Percentiles rank a stretch among this genome's conserved stretches.
Evolutionary conservation across 1,284 basidiomycete species (phyloP).

Genomic region (Irpex sp.): DNA sequence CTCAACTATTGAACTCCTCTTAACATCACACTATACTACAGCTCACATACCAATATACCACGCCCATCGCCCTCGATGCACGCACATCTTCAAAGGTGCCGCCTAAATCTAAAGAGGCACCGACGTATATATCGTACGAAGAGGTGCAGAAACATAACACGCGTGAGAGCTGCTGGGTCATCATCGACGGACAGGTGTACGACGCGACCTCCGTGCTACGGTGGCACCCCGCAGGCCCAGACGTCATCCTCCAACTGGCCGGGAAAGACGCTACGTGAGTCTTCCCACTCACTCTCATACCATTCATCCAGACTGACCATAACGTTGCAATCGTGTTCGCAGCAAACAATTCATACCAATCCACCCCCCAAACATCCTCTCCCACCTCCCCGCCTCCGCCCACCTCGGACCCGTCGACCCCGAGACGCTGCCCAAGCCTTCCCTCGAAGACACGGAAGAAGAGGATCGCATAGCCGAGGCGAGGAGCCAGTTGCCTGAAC

Average conservation of each 20-base stretch:
- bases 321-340: no score
- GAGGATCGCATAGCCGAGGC: constrained; percentile 37
- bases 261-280: constrained; percentile 51
- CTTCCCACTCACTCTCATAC: background rate
- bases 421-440: constrained; percentile 30
- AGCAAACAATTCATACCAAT: constrained; percentile 33
- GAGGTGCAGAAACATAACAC: constrained; percentile 49
- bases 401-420: constrained; percentile 44
- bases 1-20: no score
- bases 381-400: constrained; percentile 24
- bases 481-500: constrained; percentile 33
- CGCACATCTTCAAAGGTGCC: background rate
- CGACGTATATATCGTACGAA: constrained; percentile 29
- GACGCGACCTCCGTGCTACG: constrained; percentile 46
- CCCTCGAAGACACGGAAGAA: constrained; percentile 32
- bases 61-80: constrained; percentile 3
- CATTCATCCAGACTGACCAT: no score
- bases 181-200: constrained; percentile 37
- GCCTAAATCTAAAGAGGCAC: background rate
- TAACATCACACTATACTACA: background rate
- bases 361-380: constrained; percentile 29
- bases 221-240: constrained; percentile 47
- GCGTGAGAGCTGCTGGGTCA: constrained; percentile 45
- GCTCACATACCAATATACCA: background rate
- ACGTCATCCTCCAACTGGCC: constrained; percentile 43